A percentile compares a stretch with the other conserved stretches of the same genome.
Conservation (phyloP, 441 rosid genomes). For the Syzygium malaccense region DNA sequence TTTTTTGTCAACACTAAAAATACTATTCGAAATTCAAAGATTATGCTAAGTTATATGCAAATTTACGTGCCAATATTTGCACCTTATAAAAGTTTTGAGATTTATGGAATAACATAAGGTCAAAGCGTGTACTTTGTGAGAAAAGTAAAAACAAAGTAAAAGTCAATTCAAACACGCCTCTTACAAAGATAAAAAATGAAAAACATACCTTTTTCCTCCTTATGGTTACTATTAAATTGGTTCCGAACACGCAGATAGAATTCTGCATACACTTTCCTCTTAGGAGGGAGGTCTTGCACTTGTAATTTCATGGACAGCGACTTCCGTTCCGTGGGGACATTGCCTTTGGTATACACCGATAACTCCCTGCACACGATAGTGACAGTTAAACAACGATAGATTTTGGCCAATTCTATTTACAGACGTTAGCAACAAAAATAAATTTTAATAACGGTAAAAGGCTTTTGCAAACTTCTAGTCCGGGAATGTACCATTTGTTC, state of each 20-base stretch:
- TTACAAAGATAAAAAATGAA: not conserved
- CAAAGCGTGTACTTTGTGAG: too few species aligned
- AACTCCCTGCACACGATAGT: not conserved
- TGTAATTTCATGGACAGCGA: not conserved
- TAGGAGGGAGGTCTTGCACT: not conserved
- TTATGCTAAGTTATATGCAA: not conserved
- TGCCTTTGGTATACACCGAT: not conserved
- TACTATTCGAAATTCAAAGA: not conserved
- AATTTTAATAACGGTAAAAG: not conserved
- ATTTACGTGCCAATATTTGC: not conserved
- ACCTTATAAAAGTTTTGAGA: too few species aligned
- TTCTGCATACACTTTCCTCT: not conserved
- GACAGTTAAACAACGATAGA: not conserved
- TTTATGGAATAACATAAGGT: too few species aligned
- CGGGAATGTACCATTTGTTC: not conserved
- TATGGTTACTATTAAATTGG: not conserved
- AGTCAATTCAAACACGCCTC: not conserved
- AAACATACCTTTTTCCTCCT: not conserved
- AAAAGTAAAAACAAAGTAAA: too few species aligned
- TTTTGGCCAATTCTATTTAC: not conserved
- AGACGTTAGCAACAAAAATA: not conserved
- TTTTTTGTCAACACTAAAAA: not conserved
- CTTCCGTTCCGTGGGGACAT: not conserved
- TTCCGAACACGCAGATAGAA: not conserved
- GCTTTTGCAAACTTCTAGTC: not conserved